phyloP scores from a whole-genome alignment of 345 rosid species.

The Salix purpurea region DNA sequence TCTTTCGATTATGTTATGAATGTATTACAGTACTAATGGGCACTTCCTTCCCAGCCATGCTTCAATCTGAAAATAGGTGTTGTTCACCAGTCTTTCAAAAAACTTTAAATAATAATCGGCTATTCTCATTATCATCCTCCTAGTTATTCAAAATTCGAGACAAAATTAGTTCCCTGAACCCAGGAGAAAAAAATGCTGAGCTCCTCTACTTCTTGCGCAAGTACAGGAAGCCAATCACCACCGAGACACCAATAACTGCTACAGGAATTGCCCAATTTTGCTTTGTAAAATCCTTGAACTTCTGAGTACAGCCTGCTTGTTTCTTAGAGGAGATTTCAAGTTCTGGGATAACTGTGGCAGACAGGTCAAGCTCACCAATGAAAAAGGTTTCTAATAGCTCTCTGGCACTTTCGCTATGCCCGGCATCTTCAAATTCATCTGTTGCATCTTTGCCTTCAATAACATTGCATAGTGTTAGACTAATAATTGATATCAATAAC shows the following conservation, averaged over 20 bases:
- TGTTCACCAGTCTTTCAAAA: neutral
- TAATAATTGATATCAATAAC: slow-evolving; percentile 3
- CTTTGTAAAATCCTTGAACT: slow-evolving; percentile 47
- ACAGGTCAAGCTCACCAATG: slow-evolving; percentile 71
- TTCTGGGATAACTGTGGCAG: slow-evolving; percentile 50
- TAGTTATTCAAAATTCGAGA: slow-evolving; percentile 17
- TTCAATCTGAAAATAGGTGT: neutral
- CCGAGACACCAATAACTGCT: slow-evolving; percentile 52
- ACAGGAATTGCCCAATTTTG: slow-evolving; percentile 72
- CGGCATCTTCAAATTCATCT: slow-evolving; percentile 83
- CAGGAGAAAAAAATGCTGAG: neutral
- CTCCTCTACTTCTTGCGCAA: slow-evolving; percentile 53
- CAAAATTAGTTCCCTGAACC: neutral
- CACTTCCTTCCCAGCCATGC: neutral
- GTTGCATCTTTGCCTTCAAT: slow-evolving; percentile 74
- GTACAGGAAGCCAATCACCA: slow-evolving; percentile 53
- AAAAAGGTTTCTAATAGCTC: slow-evolving; percentile 59
- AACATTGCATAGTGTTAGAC: slow-evolving; percentile 11
- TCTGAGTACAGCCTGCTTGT: slow-evolving; percentile 27
- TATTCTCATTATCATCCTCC: neutral
- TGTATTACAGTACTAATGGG: neutral
- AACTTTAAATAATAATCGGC: neutral
- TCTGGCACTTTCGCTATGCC: slow-evolving; percentile 69
- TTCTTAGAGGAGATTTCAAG: slow-evolving; percentile 57
- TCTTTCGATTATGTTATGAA: neutral